A percentile compares a stretch with the other conserved stretches of the same genome.
These are phyloP conservation scores for Beauveria varroae DNA, from an alignment of 2,329 filamentous ascomycete genomes.

Conservation along the genomic window DNA sequence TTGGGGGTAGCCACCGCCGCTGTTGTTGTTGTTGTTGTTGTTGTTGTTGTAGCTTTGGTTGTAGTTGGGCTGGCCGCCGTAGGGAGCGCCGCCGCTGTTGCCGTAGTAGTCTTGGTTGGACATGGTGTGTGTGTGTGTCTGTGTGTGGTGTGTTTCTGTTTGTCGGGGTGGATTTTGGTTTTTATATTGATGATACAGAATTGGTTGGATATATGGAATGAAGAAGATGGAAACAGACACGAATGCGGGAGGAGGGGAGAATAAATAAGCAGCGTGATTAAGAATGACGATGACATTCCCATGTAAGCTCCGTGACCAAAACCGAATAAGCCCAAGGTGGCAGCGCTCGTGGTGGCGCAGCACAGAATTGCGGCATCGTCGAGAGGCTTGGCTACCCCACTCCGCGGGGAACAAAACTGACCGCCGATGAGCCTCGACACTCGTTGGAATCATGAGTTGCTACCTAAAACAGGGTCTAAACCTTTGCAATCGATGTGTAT, in stretches of 20 bases:
- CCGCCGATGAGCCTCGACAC: no score
- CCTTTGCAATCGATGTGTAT: no score
- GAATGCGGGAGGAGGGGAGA: background rate
- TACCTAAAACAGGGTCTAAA: no score
- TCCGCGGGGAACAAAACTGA: no score
- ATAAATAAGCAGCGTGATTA: background rate
- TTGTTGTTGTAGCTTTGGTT: conserved; percentile 10
- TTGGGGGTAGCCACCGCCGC: conserved; percentile 15
- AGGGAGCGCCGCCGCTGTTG: conserved; percentile 18
- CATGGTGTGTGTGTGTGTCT: conserved; percentile 19
- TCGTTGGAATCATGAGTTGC: no score
- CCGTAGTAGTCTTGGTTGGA: conserved; percentile 33
- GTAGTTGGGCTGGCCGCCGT: conserved; percentile 6
- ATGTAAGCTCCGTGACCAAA: background rate
- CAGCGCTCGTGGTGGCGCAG: conserved; percentile 3
- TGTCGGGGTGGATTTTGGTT: background rate
- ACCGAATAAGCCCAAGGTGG: no score
- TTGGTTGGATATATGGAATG: background rate
- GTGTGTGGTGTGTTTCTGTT: background rate
- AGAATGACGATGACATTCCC: background rate
- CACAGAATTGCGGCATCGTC: background rate
- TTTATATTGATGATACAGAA: background rate
- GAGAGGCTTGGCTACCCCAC: background rate
- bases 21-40: conserved; percentile 11
- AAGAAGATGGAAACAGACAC: background rate